Evolutionary conservation across 257 asterid species (phyloP).

Genomic region (Lavandula angustifolia): DNA sequence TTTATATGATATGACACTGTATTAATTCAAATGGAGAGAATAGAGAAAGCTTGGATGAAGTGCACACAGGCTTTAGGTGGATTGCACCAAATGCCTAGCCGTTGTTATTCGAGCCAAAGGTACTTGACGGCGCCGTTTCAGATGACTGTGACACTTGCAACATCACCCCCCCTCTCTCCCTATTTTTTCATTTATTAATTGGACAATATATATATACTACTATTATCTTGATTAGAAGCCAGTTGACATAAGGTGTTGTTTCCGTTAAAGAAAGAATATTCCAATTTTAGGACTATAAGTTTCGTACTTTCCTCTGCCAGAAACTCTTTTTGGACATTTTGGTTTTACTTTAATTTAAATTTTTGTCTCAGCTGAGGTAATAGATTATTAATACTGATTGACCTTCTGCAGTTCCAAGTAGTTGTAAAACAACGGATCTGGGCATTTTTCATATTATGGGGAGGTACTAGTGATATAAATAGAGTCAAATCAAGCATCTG

Average conservation of each 20-base stretch:
- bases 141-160: constrained; percentile 40
- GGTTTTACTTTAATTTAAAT: background rate
- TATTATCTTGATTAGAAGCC: background rate
- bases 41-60: no score
- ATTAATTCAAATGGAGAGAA: constrained; percentile 2
- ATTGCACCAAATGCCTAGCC: constrained; percentile 27
- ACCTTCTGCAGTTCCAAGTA: constrained; percentile 25
- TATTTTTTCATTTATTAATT: background rate
- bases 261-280: constrained; percentile 45
- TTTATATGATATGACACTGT: constrained; percentile 34
- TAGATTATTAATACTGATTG: constrained; percentile 6
- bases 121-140: constrained; percentile 61
- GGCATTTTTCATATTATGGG: constrained; percentile 33
- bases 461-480: background rate
- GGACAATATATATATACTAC: no score
- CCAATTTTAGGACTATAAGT: constrained; percentile 33
- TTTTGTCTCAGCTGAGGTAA: background rate
- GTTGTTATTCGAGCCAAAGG: constrained; percentile 30
- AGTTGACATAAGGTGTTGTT: constrained; percentile 32
- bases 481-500: constrained; percentile 22
- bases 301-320: constrained; percentile 26
- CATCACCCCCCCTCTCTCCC: constrained; percentile 32
- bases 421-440: constrained; percentile 21
- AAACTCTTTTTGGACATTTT: constrained; percentile 8
- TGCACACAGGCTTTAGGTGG: background rate